Percentiles rank a stretch among this genome's conserved stretches.
phyloP scores from a whole-genome alignment of 331 rosid species.

The Erythrophleum ivorense region DNA sequence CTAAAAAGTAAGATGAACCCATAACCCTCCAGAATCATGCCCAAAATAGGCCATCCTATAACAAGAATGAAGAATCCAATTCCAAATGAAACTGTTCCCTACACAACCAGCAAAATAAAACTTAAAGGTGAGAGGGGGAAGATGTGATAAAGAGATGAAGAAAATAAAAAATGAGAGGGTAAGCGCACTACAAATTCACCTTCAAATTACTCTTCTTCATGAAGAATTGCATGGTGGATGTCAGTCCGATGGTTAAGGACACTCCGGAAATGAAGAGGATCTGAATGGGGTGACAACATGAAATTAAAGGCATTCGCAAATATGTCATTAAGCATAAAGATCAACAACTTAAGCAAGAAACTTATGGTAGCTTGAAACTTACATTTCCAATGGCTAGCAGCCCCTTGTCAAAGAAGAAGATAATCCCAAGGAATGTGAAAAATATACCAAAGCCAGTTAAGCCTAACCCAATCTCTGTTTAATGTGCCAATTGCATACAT shows the following conservation, averaged over 20 bases:
- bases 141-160: not conserved
- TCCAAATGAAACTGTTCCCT: conserved; percentile 94
- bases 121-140: conserved; percentile 12
- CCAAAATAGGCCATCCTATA: conserved; percentile 94
- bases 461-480: conserved; percentile 91
- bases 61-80: conserved; percentile 84
- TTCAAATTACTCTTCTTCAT: conserved; percentile 87
- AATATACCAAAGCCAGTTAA: conserved; percentile 93
- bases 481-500: conserved; percentile 42
- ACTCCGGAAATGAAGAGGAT: conserved; percentile 96
- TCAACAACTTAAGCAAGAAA: conserved; percentile 11
- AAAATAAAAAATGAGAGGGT: not conserved
- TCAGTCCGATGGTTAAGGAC: conserved; percentile 87
- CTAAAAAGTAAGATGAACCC: conserved; percentile 91
- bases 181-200: conserved; percentile 48
- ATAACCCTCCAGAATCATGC: conserved; percentile 91
- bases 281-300: conserved; percentile 55
- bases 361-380: conserved; percentile 43
- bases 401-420: conserved; percentile 95
- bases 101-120: conserved; percentile 24
- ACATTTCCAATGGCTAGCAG: conserved; percentile 98
- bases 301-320: conserved; percentile 41
- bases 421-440: conserved; percentile 84
- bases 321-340: not conserved
- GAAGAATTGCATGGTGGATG: conserved; percentile 91